Evolutionary conservation across 371 early-diverging fungal species (phyloP).

Genomic region (Lichtheimia ornata): DNA sequence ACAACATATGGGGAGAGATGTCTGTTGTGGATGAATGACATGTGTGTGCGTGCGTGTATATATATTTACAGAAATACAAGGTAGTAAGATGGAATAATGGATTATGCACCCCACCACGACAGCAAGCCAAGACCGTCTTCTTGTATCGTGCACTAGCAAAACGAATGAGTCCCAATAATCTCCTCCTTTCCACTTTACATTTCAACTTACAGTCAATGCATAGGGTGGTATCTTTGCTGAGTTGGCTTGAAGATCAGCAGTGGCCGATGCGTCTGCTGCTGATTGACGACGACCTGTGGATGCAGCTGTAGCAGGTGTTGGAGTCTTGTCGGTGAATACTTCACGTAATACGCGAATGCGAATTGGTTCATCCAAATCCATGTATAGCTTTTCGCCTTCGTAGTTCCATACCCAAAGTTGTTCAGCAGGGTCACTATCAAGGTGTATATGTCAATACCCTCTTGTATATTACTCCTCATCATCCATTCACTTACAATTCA

Average conservation of each 20-base stretch:
- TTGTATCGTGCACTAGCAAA: slow-evolving; percentile 61
- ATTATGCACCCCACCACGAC: slow-evolving; percentile 73
- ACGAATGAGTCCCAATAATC: background rate
- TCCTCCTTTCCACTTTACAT: background rate
- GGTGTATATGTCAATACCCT: background rate
- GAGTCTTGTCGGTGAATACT: slow-evolving; percentile 79
- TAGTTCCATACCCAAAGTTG: slow-evolving; percentile 90
- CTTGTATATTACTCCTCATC: background rate
- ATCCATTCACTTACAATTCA: slow-evolving; percentile 52
- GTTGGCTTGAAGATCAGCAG: slow-evolving; percentile 55
- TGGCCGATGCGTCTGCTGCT: slow-evolving; percentile 45
- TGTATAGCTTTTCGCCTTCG: slow-evolving; percentile 79
- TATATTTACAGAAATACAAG: background rate
- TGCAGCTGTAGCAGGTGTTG: slow-evolving; percentile 47
- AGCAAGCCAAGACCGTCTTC: slow-evolving; percentile 77
- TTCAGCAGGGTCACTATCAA: slow-evolving; percentile 62
- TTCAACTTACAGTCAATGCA: slow-evolving; percentile 51
- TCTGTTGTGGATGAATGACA: too few relatives aligned
- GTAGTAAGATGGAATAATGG: background rate
- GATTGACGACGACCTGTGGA: slow-evolving; percentile 38
- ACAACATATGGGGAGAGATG: too few relatives aligned
- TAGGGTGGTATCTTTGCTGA: slow-evolving; percentile 64
- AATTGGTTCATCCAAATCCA: slow-evolving; percentile 83
- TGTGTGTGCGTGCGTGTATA: background rate
- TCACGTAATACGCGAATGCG: slow-evolving; percentile 79